Evolutionary conservation across 164 flowering plant species (phyloP), one percentile per base, ranked within the genome.

Genomic region (Vitis rotundifolia): DNA sequence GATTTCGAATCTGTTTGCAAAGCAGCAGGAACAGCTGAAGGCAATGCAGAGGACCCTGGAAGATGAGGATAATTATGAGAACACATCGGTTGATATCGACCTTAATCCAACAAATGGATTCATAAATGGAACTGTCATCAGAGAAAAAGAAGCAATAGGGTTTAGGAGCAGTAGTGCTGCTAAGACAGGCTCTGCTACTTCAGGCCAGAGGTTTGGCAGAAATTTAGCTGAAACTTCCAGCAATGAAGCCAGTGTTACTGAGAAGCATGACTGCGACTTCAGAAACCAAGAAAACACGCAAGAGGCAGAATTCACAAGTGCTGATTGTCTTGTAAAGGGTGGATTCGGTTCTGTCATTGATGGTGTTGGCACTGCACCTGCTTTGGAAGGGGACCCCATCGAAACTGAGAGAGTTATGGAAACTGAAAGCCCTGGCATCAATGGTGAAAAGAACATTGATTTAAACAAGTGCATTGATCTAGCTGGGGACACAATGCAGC

Each of bases 11-110:
- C 68, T 96, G 58, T 91, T 93, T 67, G 73, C 86, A 13, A 93
- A 91, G 86, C 99, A 96, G 85, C 98, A 93, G 76, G 94, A 92
- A 72, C 99, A 96, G 75, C 84, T 96, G 64, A 96, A 91, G 74
- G 77, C 97, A 29, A 96, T 96, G 99, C 99, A 86, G 68, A 92
- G 85, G 75, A 89, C 98, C 54, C 77, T 96, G 68, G 99, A 96
- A 80, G 98, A 93, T 75, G 95, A 96, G 73, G 99, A 96, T 50
- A 90, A 93, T 66, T 85, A 87, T 74, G 91, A 88, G 59, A 86
- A 84, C 55, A 81, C 84, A 0, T 90, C 97, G 15, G 60, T 80
- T 59, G 94, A 87, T 72, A 70, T 81, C 68, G 94, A 85, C 58
- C 80, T 83, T 63, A 77, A 82, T 78, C 71, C 31, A n/a, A 29